Conservation (phyloP, 805 yeast species). For the Candida manassasensis region DNA sequence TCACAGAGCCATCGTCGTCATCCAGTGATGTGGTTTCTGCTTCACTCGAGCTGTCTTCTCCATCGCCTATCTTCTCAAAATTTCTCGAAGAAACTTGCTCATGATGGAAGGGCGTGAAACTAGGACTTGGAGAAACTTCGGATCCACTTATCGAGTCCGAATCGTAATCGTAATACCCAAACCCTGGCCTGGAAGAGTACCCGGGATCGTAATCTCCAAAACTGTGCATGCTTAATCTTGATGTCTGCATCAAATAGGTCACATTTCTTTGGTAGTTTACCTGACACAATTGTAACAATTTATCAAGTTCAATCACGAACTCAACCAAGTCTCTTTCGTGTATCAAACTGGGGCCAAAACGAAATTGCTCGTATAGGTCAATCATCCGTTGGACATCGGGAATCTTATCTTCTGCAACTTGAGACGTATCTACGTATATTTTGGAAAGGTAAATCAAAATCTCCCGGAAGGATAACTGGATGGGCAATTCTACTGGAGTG, state of each 20-base stretch:
- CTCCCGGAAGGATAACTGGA: conserved; percentile 39
- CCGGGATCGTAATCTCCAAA: conserved; percentile 1
- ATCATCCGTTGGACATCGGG: conserved; percentile 23
- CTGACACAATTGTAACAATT: conserved; percentile 14
- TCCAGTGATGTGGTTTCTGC: no score
- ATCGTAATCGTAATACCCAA: conserved; percentile 1
- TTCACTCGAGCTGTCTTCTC: neutral
- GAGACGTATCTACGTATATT: conserved; percentile 9
- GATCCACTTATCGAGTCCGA: no score
- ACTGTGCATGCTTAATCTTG: neutral
- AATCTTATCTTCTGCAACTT: conserved; percentile 5
- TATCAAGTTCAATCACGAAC: conserved; percentile 43
- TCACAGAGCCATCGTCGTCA: neutral
- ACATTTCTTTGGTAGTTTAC: conserved; percentile 13
- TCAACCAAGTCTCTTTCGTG: conserved; percentile 53
- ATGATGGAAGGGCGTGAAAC: conserved; percentile 7
- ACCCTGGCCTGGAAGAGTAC: neutral
- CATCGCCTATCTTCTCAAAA: conserved; percentile 3
- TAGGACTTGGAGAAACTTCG: neutral
- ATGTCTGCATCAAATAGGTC: conserved; percentile 7
- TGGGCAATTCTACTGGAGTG: conserved; percentile 31
- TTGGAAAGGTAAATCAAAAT: conserved; percentile 30
- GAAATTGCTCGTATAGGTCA: conserved; percentile 57
- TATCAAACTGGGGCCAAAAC: conserved; percentile 62
- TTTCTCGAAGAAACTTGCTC: conserved; percentile 6